Base-by-base conservation (phyloP, 805 yeast species). In the Clavispora carvajalis region DNA sequence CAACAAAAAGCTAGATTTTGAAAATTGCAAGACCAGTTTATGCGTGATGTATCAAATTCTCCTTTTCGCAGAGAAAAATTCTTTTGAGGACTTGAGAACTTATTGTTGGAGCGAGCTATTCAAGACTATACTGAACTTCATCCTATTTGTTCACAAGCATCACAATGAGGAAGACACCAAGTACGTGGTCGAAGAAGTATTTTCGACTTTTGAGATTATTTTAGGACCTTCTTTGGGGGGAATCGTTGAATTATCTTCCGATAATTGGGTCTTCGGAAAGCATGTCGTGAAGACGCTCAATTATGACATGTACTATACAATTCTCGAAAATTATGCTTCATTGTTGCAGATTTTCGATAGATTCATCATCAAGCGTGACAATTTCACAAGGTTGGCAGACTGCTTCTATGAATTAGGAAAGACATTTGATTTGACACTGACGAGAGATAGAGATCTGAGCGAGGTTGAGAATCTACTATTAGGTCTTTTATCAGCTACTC, bases 81-180 rank as follows among this genome's bases (percentile, higher is more conserved):
- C 50, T 1, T 37, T 41, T 7, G 50, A 49, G 2, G 49, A 41
- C 2, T 37, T 60, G 7, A 44, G 45, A 1, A 49, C 47, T 19
- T 68, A 68, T 44, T 49, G 54, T 11, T 67, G 72, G 73, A 48
- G 44, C 18, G 72, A 65, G 16, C 54, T 70, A 4, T 58, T 51
- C 44, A 51, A 53, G 23, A 54, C 66, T 1, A 36, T 68, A 8
- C 51, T 64, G 26, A 52, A 46, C 7, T 48, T 69, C 28, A 38
- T 67, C n/a, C 52, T 48, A 19, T 69, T 69, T 33, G 33, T 48
- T 12, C 16, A 44, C 13, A 42, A 41, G 24, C 40, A 34, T 36
- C 40, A 44, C 28, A 51, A 51, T 33, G 53, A 49, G 24, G 54
- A 49, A 29, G 48, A 44, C 22, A 47, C 47, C 19, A 51, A 51